Conservation (phyloP, 2,329 filamentous ascomycete species). For the Fusarium nygamai region DNA sequence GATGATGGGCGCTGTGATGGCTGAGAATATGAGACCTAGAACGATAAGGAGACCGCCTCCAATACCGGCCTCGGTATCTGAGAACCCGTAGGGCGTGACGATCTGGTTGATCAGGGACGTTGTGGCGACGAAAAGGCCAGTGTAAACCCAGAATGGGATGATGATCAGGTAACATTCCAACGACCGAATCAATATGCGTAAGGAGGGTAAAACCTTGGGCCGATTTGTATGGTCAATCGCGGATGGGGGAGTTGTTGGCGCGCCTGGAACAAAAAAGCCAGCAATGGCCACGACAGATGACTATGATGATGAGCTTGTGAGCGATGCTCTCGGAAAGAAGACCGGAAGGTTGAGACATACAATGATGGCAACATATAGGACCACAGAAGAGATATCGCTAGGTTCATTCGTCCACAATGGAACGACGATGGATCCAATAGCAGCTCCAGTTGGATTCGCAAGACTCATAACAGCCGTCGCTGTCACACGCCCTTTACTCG, state of each 20-base stretch:
- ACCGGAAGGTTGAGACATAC: neutral
- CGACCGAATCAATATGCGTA: neutral
- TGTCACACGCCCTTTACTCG: neutral
- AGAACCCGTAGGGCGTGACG: neutral
- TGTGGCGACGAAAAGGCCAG: neutral
- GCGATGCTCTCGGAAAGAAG: rapidly evolving
- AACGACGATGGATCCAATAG: neutral
- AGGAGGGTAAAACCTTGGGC: neutral
- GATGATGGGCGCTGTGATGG: neutral
- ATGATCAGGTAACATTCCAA: neutral
- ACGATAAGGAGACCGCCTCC: neutral
- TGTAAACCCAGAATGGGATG: neutral
- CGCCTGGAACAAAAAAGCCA: rapidly evolving
- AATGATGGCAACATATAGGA: neutral
- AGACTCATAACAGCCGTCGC: neutral
- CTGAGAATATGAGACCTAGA: neutral
- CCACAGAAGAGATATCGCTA: neutral
- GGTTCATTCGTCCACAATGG: neutral
- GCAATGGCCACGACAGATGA: neutral
- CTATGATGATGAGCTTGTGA: neutral
- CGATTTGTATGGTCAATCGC: neutral
- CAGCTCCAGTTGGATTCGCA: neutral
- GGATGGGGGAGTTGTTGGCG: neutral
- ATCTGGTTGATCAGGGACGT: neutral
- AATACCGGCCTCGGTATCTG: neutral